Conservation (phyloP, 192 early-diverging fungal genomes). For the Powellomyces hirtus region DNA sequence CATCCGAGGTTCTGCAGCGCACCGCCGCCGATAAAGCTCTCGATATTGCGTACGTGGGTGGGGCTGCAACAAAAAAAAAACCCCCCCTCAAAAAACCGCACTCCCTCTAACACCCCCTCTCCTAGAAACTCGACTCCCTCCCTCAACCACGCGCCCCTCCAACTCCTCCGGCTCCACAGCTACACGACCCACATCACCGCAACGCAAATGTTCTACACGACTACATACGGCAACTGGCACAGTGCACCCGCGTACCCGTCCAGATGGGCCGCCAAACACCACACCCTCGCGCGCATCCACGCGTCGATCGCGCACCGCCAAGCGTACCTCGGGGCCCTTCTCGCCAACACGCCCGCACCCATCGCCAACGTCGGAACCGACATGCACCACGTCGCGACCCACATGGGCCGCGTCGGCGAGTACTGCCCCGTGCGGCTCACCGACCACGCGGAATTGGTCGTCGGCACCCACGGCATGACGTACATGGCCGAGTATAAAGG, state of each 20-base stretch:
- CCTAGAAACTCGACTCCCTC: no score
- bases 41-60: background rate
- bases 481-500: constrained; percentile 53
- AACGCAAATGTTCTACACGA: no score
- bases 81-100: no score
- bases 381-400: constrained; percentile 13
- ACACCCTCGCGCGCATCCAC: constrained; percentile 4
- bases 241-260: constrained; percentile 29
- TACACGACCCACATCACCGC: no score
- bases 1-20: constrained; percentile 20
- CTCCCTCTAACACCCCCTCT: no score
- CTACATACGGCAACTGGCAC: constrained; percentile 43
- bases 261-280: constrained; percentile 42
- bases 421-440: constrained; percentile 52
- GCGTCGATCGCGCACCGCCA: constrained; percentile 28
- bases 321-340: constrained; percentile 33
- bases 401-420: constrained; percentile 42
- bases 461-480: constrained; percentile 22
- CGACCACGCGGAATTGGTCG: constrained; percentile 36
- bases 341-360: constrained; percentile 38
- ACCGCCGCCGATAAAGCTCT: background rate
- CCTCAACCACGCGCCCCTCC: no score
- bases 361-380: constrained; percentile 41
- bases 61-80: no score
- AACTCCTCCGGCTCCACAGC: no score